Evolutionary conservation across 2,329 filamentous ascomycete genomes (phyloP).

Genomic region (Aspergillus sclerotialis): DNA sequence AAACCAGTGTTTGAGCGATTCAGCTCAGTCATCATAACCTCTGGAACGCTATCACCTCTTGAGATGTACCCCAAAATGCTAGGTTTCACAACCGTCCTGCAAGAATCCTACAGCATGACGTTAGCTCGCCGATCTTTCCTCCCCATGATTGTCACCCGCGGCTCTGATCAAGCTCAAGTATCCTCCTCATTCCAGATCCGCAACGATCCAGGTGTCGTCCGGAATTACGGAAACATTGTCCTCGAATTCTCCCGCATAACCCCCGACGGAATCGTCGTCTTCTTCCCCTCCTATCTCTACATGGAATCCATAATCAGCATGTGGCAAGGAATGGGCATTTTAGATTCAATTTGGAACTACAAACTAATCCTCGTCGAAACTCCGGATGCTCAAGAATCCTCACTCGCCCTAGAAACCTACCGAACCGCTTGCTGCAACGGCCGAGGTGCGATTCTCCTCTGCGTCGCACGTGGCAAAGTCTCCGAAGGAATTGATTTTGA

Average conservation of each 20-base stretch:
- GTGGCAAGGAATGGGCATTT: constrained; percentile 98
- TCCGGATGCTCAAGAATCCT: constrained; percentile 93
- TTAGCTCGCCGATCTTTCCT: constrained; percentile 90
- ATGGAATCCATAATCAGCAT: constrained; percentile 99
- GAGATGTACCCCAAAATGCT: constrained; percentile 99
- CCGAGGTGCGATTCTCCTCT: constrained; percentile 83
- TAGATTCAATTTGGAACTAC: constrained; percentile 98
- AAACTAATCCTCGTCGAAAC: constrained; percentile 98
- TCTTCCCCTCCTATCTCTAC: constrained; percentile 97
- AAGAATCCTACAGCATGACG: constrained; percentile 97
- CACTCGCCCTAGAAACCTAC: constrained; percentile 90
- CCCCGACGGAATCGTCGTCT: constrained; percentile 96
- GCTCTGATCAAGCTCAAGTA: constrained; percentile 86
- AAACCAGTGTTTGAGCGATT: constrained; percentile 97
- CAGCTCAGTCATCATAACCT: constrained; percentile 96
- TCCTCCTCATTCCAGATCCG: constrained; percentile 92
- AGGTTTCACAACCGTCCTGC: constrained; percentile 82
- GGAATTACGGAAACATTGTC: constrained; percentile 89
- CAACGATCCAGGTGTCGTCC: constrained; percentile 92
- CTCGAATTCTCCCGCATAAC: constrained; percentile 95
- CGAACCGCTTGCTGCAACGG: constrained; percentile 97
- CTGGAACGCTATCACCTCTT: constrained; percentile 89
- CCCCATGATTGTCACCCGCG: constrained; percentile 94
- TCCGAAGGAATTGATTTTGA: constrained; percentile 99
- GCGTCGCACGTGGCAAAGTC: constrained; percentile 94